These are phyloP conservation scores for Starmera amethionina DNA, from an alignment of 805 yeast species.

Conservation along the genomic window DNA sequence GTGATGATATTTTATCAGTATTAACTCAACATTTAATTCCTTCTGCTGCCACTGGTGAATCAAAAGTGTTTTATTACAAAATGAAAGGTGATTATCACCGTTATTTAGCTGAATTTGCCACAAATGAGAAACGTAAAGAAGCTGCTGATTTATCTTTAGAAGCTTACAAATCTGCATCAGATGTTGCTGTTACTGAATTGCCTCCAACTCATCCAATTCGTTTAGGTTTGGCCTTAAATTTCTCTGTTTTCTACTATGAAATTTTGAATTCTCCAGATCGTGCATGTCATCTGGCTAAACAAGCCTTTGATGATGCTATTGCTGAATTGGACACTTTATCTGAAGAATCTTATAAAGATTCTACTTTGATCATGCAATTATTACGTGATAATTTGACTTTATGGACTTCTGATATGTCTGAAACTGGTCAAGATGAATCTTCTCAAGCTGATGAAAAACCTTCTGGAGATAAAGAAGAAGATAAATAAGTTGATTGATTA, in stretches of 20 bases:
- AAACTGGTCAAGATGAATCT: slow-evolving; percentile 56
- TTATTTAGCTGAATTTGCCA: slow-evolving; percentile 94
- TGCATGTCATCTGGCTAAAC: slow-evolving; percentile 98
- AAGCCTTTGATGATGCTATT: slow-evolving; percentile 98
- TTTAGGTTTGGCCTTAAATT: slow-evolving; percentile 94
- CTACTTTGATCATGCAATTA: slow-evolving; percentile 97
- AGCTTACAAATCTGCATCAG: slow-evolving; percentile 92
- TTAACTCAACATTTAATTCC: slow-evolving; percentile 86
- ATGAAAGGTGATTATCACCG: slow-evolving; percentile 99
- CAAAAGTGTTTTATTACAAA: slow-evolving; percentile 95
- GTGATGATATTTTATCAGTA: slow-evolving; percentile 87
- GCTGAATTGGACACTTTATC: slow-evolving; percentile 96
- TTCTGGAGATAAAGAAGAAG: slow-evolving; percentile 20
- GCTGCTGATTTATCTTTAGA: slow-evolving; percentile 90
- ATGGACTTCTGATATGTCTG: slow-evolving; percentile 94
- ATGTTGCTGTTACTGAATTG: slow-evolving; percentile 91
- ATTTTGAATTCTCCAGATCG: slow-evolving; percentile 97
- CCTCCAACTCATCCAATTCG: slow-evolving; percentile 99
- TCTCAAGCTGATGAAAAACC: slow-evolving; percentile 25
- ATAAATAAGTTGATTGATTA: slow-evolving; percentile 16
- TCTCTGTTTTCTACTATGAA: slow-evolving; percentile 97
- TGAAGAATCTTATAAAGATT: slow-evolving; percentile 97
- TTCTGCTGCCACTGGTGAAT: slow-evolving; percentile 92
- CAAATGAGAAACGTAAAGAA: slow-evolving; percentile 81
- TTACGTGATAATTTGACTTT: slow-evolving; percentile 96